Percentiles rank a stretch among this genome's conserved stretches.
phyloP scores from a whole-genome alignment of 225 moss, liverwort and hornwort genomes.

The Pseudoscleropodium purum region DNA sequence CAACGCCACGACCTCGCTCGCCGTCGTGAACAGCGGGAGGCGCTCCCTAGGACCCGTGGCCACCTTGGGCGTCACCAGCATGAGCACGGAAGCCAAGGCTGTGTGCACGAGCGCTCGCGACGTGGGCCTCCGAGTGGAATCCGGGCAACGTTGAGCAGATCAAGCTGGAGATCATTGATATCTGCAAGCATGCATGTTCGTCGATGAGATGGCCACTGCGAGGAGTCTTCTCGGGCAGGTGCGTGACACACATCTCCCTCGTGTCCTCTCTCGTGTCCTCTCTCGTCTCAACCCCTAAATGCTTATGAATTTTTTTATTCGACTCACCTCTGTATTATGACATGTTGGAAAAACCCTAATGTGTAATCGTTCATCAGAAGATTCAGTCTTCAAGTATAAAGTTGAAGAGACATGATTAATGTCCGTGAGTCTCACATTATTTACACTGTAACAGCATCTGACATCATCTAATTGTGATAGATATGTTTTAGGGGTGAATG shows the following conservation, averaged over 20 bases:
- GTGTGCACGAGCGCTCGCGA: constrained; percentile 39
- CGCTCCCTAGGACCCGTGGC: constrained; percentile 29
- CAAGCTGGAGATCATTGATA: not conserved
- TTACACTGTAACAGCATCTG: not conserved
- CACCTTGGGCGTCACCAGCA: constrained; percentile 28
- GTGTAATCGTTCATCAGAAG: not conserved
- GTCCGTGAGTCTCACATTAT: no score
- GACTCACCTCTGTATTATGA: not conserved
- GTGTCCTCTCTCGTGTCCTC: no score
- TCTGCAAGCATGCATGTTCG: constrained; percentile 28
- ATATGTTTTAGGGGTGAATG: no score
- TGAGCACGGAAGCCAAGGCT: constrained; percentile 24
- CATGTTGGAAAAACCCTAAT: not conserved
- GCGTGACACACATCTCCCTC: not conserved
- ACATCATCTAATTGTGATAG: not conserved
- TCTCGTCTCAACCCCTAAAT: not conserved
- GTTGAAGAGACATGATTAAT: not conserved
- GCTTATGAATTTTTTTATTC: not conserved
- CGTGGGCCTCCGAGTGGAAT: constrained; percentile 11
- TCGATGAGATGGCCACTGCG: constrained; percentile 30
- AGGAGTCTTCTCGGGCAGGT: constrained; percentile 35
- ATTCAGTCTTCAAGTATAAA: not conserved
- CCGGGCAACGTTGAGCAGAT: constrained; percentile 25
- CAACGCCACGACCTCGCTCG: constrained; percentile 7
- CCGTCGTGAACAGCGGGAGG: constrained; percentile 28